Evolutionary conservation across 2,329 filamentous ascomycete genomes (phyloP).

Genomic region (Fusarium nematophilum): DNA sequence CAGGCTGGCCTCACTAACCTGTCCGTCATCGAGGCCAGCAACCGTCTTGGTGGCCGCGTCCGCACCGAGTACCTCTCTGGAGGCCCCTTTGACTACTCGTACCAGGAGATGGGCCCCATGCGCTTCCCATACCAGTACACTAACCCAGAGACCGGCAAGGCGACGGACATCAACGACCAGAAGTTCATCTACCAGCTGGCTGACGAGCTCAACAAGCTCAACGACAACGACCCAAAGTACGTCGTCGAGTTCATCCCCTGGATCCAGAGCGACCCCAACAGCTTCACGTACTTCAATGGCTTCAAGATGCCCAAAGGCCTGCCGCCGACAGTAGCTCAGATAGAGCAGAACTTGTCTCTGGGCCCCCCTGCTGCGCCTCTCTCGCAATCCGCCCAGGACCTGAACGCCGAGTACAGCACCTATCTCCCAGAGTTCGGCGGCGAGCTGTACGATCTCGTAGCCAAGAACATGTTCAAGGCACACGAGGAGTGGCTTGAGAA

Average conservation of each 20-base stretch:
- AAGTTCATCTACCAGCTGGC: conserved; percentile 73
- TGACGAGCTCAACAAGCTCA: conserved; percentile 68
- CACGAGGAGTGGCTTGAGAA: too few species aligned
- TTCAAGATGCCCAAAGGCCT: conserved; percentile 4
- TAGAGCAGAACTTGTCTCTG: conserved; percentile 5
- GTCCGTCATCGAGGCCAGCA: conserved; percentile 70
- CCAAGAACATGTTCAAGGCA: too few species aligned
- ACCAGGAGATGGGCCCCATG: conserved; percentile 71
- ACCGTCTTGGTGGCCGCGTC: conserved; percentile 72
- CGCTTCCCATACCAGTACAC: conserved; percentile 67
- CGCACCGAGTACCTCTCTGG: conserved; percentile 72
- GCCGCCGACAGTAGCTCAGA: conserved; percentile 4
- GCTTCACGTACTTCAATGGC: conserved; percentile 22
- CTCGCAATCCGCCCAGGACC: too few species aligned
- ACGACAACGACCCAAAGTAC: conserved; percentile 60
- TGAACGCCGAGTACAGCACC: too few species aligned
- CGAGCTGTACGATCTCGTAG: too few species aligned
- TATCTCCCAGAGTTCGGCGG: too few species aligned
- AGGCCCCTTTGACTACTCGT: conserved; percentile 30
- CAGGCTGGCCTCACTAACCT: conserved; percentile 68
- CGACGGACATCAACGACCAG: conserved; percentile 70
- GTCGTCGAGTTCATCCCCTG: conserved; percentile 72
- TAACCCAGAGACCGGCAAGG: conserved; percentile 64
- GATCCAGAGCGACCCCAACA: conserved; percentile 57
- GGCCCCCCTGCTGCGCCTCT: too few species aligned